phyloP scores from a whole-genome alignment of 2,329 filamentous ascomycete genomes.

The Tothia fuscella region DNA sequence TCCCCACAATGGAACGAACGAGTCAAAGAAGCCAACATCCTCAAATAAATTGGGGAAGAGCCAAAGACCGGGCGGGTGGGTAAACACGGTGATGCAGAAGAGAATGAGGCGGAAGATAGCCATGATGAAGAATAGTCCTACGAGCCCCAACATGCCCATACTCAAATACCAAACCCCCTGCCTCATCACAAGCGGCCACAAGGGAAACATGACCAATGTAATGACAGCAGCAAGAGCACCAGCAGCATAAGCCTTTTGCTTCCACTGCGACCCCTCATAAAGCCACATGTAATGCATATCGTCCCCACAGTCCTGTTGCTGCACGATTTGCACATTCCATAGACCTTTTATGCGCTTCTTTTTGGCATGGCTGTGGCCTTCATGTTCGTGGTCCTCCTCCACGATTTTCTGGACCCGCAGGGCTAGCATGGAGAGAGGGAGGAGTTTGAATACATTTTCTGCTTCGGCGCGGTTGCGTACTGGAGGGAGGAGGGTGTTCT shows the following conservation, averaged over 20 bases:
- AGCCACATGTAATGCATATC: conserved; percentile 96
- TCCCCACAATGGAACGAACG: conserved; percentile 90
- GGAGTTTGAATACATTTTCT: conserved; percentile 87
- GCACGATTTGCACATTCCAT: conserved; percentile 92
- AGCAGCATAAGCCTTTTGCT: conserved; percentile 80
- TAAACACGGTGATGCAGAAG: conserved; percentile 86
- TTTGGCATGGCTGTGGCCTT: conserved; percentile 38
- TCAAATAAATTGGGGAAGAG: conserved; percentile 96
- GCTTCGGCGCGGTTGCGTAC: conserved; percentile 80
- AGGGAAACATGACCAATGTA: conserved; percentile 81
- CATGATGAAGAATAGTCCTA: conserved; percentile 95
- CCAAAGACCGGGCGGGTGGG: conserved; percentile 80
- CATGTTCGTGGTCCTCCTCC: conserved; percentile 64
- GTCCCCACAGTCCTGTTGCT: conserved; percentile 79
- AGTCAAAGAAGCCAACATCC: conserved; percentile 96
- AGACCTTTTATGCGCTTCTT: conserved; percentile 85
- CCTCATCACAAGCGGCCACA: conserved; percentile 86
- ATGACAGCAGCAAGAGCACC: conserved; percentile 77
- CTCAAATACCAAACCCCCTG: conserved; percentile 95
- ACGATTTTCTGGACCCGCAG: conserved; percentile 79
- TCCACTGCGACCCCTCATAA: conserved; percentile 87
- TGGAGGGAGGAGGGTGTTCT: conserved; percentile 79
- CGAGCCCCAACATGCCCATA: conserved; percentile 80
- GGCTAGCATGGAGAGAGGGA: conserved; percentile 87
- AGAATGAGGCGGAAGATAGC: conserved; percentile 91